Percentiles rank a stretch among this genome's conserved stretches.
These are phyloP conservation scores for Trematosphaeria pertusa DNA, from an alignment of 2,329 filamentous ascomycete species.

Conservation along the genomic window DNA sequence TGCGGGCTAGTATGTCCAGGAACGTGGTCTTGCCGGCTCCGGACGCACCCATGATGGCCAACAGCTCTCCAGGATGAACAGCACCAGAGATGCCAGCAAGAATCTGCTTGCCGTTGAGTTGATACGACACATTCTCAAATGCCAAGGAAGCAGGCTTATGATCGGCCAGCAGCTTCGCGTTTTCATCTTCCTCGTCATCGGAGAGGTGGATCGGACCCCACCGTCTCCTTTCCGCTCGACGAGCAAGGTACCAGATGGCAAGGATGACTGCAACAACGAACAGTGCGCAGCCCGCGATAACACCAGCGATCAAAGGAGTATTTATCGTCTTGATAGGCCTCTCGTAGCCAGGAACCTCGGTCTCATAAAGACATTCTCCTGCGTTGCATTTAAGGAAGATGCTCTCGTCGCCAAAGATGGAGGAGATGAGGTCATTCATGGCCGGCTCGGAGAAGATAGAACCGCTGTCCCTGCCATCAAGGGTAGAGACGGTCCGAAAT, in stretches of 20 bases:
- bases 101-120: constrained; percentile 86
- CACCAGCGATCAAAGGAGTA: constrained; percentile 90
- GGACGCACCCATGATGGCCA: constrained; percentile 97
- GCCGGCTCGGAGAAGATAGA: constrained; percentile 90
- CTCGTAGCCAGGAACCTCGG: constrained; percentile 89
- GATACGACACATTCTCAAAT: constrained; percentile 88
- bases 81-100: constrained; percentile 80
- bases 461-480: constrained; percentile 67
- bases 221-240: constrained; percentile 68
- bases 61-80: constrained; percentile 92
- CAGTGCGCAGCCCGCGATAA: constrained; percentile 84
- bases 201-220: constrained; percentile 75
- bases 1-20: constrained; percentile 91
- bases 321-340: constrained; percentile 94
- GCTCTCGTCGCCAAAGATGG: constrained; percentile 88
- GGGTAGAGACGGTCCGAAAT: constrained; percentile 72
- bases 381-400: constrained; percentile 83
- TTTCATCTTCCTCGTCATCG: constrained; percentile 87
- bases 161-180: constrained; percentile 83
- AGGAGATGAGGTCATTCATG: constrained; percentile 89
- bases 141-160: constrained; percentile 89
- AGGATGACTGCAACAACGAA: constrained; percentile 90
- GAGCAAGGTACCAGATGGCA: constrained; percentile 84
- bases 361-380: constrained; percentile 92
- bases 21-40: constrained; percentile 98